These are phyloP conservation scores for Mycena sanguinolenta DNA, from an alignment of 768 basidiomycete species.

Conservation along the genomic window DNA sequence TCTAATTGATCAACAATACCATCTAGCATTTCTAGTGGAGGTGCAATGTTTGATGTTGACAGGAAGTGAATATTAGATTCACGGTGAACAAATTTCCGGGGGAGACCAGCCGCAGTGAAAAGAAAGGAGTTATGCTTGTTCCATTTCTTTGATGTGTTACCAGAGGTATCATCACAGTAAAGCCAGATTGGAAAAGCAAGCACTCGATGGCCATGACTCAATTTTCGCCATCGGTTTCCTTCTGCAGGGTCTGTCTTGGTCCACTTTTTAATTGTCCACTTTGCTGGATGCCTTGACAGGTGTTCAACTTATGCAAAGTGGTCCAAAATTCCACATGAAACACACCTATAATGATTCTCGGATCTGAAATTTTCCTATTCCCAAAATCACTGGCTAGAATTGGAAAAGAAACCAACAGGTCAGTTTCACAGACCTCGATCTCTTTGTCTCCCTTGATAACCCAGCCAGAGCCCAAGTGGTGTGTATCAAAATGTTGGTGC, in stretches of 20 bases:
- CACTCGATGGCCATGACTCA: background rate
- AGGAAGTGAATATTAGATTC: conserved; percentile 58
- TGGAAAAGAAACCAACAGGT: conserved; percentile 30
- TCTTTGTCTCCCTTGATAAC: conserved; percentile 13
- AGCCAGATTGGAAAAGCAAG: background rate
- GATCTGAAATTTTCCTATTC: background rate
- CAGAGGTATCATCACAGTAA: too few species aligned
- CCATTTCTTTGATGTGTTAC: too few species aligned
- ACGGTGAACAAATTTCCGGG: conserved; percentile 41
- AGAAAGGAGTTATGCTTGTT: conserved; percentile 22
- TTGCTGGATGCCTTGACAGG: background rate
- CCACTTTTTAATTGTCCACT: background rate
- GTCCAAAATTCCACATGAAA: too few species aligned
- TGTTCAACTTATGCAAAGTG: too few species aligned
- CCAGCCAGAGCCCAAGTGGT: conserved; percentile 25
- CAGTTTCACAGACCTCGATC: conserved; percentile 12
- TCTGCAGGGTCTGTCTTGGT: background rate
- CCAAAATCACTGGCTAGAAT: background rate
- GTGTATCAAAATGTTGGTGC: background rate
- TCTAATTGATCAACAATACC: conserved; percentile 48
- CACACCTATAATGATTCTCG: background rate
- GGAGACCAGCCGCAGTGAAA: conserved; percentile 53
- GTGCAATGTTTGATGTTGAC: conserved; percentile 56
- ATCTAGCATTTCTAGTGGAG: conserved; percentile 59
- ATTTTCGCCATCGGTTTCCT: background rate